These are phyloP conservation scores for Striga asiatica DNA, from an alignment of 257 asterid species.

Conservation along the genomic window DNA sequence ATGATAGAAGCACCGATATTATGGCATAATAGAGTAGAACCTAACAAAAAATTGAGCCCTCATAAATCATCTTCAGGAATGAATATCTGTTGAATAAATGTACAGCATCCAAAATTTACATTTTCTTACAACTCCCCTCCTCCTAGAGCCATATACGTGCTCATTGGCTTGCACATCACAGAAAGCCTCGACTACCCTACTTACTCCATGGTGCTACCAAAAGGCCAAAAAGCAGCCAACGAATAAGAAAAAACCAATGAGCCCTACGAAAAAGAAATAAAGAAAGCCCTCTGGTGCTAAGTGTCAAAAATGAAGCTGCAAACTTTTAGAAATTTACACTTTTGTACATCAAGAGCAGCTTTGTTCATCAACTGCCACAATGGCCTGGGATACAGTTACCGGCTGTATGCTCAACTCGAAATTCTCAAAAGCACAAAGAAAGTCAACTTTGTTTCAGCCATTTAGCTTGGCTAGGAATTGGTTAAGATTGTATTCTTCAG, in stretches of 20 bases:
- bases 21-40: no score
- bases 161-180: conserved; percentile 20
- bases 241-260: conserved; percentile 23
- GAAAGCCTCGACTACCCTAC: conserved; percentile 24
- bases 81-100: conserved; percentile 32
- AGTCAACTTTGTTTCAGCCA: conserved; percentile 33
- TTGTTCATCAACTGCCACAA: conserved; percentile 13
- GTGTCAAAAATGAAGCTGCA: conserved; percentile 42
- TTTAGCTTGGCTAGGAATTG: conserved; percentile 78
- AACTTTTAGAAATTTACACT: conserved; percentile 33
- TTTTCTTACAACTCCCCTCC: conserved; percentile 2
- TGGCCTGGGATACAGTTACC: conserved; percentile 6
- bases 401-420: conserved; percentile 19
- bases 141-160: conserved; percentile 16
- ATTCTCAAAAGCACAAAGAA: conserved; percentile 7
- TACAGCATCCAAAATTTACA: conserved; percentile 57
- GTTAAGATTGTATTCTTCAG: conserved; percentile 79
- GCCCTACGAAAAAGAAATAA: neutral
- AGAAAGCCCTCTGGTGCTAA: conserved; percentile 18
- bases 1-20: no score
- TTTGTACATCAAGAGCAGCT: conserved; percentile 34
- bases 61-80: neutral
- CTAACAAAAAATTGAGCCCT: neutral
- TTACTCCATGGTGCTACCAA: conserved; percentile 15
- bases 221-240: conserved; percentile 13